These are phyloP conservation scores for Citrus sp. DNA, from an alignment of 345 rosid genomes.

Conservation along the genomic window DNA sequence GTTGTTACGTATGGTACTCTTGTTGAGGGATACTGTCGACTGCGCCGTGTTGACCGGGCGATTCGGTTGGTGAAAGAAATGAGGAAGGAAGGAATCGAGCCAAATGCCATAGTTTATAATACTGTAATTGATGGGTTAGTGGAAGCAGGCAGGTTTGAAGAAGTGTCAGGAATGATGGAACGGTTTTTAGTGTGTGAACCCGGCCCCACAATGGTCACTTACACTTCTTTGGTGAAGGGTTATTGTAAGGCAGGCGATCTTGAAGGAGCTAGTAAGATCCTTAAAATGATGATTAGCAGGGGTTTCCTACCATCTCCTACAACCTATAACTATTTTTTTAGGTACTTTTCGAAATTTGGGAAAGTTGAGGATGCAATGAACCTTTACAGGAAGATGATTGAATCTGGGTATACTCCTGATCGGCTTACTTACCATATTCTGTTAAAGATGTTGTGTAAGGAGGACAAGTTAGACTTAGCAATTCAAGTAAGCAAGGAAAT, in stretches of 20 bases:
- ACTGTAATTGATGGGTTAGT: constrained; percentile 78
- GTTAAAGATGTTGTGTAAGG: constrained; percentile 78
- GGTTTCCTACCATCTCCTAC: constrained; percentile 65
- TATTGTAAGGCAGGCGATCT: constrained; percentile 74
- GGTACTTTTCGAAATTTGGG: constrained; percentile 50
- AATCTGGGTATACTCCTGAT: constrained; percentile 67
- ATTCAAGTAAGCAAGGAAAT: constrained; percentile 75
- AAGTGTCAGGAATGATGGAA: constrained; percentile 69
- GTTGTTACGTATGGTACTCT: constrained; percentile 80
- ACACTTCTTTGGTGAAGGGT: constrained; percentile 78
- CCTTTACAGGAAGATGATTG: constrained; percentile 69
- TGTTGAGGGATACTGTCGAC: constrained; percentile 74
- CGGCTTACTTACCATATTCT: constrained; percentile 71
- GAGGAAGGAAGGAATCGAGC: constrained; percentile 60
- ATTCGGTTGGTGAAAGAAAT: constrained; percentile 60
- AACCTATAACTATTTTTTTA: constrained; percentile 77
- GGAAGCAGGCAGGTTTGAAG: constrained; percentile 67
- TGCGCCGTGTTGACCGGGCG: constrained; percentile 65
- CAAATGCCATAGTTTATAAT: constrained; percentile 56
- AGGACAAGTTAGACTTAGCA: constrained; percentile 65
- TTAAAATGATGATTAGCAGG: constrained; percentile 71
- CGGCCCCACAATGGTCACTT: constrained; percentile 69
- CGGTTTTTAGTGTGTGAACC: constrained; percentile 55
- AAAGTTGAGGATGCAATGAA: constrained; percentile 77
- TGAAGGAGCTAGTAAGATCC: constrained; percentile 61